Evolutionary conservation across 345 rosid genomes (phyloP), one percentile per base, ranked within the genome.

Genomic region (Excoecaria agallocha): DNA sequence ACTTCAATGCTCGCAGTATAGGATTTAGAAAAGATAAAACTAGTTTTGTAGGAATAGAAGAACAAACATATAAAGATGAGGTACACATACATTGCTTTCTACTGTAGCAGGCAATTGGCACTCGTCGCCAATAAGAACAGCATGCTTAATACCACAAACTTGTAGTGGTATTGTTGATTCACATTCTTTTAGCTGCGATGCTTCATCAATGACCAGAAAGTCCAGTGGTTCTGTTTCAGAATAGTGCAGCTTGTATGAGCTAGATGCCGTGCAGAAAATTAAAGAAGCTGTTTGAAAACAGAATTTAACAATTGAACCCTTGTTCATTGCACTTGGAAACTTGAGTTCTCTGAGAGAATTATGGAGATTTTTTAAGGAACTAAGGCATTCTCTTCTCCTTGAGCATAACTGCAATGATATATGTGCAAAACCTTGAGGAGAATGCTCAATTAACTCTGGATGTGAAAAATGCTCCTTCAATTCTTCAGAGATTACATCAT

Each of bases 171-270:
- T 86, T 20, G 84, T 74, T 17, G 84, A 86, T 74, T 88, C 92
- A 22, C 87, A 83, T 62, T 88, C 92, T 70, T 79, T 88, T 35
- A 89, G 69, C 67, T 89, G 93, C 12, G 89, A 88, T 46, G 93
- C 93, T 82, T 89, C 93, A 30, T 89, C 93, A 6, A 89, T 85
- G 0, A 89, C 85, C 74, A 89, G 71, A 39, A 85, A 30, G 17
- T 82, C 52, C 48, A 86, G 68, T 9, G 88, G 86, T 56, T 74
- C 38, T 73, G 78, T 70, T 8, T n/a, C 41, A 11, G 60, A 30
- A 1, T 60, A 20, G 54, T 77, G 64, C 69, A 89, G 80, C 61
- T 82, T 83, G 54, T 24, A 66, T 13, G 89, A 84, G 49, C 75
- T 69, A 13, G 83, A 80, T 30, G 84, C 82, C 9, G 90, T 89